phyloP scores from a whole-genome alignment of 2,329 filamentous ascomycete genomes.

The Allantophomopsis cytisporea region DNA sequence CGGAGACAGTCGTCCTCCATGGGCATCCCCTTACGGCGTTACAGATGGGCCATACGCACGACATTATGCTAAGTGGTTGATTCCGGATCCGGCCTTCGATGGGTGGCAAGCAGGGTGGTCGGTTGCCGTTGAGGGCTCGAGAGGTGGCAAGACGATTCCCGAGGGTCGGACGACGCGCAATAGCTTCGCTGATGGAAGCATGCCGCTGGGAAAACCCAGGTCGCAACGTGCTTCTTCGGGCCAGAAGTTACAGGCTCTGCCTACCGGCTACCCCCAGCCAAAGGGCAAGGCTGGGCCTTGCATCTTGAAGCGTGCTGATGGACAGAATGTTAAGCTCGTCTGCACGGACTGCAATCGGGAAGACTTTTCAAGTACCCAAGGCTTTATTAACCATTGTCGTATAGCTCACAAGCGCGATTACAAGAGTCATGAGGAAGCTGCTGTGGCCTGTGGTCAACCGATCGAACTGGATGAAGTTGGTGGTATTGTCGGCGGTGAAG shows the following conservation, averaged over 20 bases:
- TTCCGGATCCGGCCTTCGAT: slow-evolving; percentile 80
- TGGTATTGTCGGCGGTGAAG: slow-evolving; percentile 30
- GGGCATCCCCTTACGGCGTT: slow-evolving; percentile 82
- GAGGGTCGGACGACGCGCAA: slow-evolving; percentile 74
- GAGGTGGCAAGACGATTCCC: slow-evolving; percentile 26
- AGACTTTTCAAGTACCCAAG: slow-evolving; percentile 92
- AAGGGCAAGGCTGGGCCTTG: slow-evolving; percentile 77
- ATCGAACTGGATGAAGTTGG: slow-evolving; percentile 55
- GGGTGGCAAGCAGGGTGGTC: slow-evolving; percentile 35
- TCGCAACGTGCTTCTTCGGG: slow-evolving; percentile 42
- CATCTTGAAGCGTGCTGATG: slow-evolving; percentile 74
- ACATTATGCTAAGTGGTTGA: slow-evolving; percentile 92
- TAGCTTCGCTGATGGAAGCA: slow-evolving; percentile 45
- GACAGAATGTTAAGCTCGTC: slow-evolving; percentile 76
- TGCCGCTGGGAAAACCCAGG: slow-evolving; percentile 30
- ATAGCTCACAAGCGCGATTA: slow-evolving; percentile 90
- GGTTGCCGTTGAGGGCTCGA: slow-evolving; percentile 10
- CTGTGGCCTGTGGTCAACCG: slow-evolving; percentile 71
- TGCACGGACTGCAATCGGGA: slow-evolving; percentile 80
- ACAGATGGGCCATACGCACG: slow-evolving; percentile 84
- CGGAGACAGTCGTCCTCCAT: slow-evolving; percentile 55
- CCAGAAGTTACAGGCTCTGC: slow-evolving; percentile 55
- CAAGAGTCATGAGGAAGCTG: slow-evolving; percentile 92
- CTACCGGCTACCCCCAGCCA: slow-evolving; percentile 56
- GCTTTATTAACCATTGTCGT: slow-evolving; percentile 98